Conservation (phyloP, 345 rosid species). For the Abelmoschus esculentus region DNA sequence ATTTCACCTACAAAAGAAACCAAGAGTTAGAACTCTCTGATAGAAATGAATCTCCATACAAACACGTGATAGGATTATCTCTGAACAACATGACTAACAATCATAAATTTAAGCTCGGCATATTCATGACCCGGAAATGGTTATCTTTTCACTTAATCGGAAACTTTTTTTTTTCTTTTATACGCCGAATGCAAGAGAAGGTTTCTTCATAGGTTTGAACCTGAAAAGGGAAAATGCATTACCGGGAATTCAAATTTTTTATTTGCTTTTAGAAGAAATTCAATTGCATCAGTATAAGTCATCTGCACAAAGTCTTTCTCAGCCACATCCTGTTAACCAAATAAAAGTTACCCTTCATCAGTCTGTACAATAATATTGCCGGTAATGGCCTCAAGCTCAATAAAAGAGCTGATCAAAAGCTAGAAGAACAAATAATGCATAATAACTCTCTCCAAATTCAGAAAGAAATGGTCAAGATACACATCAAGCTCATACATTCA, state of each 20-base stretch:
- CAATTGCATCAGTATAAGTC: slow-evolving; percentile 80
- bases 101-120: not conserved
- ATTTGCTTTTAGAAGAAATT: slow-evolving; percentile 71
- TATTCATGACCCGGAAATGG: not conserved
- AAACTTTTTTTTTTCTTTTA: not conserved
- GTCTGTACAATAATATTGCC: slow-evolving; percentile 1
- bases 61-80: not conserved
- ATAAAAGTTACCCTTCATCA: slow-evolving; percentile 11
- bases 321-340: slow-evolving; percentile 58
- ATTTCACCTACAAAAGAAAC: slow-evolving; percentile 50
- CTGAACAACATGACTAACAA: not conserved
- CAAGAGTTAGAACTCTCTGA: not conserved
- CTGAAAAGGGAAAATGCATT: slow-evolving; percentile 10
- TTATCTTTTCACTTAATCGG: not conserved
- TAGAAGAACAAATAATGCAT: not conserved
- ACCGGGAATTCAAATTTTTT: slow-evolving; percentile 91
- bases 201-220: not conserved
- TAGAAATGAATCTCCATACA: not conserved
- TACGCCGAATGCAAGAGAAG: not conserved
- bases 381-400: not conserved
- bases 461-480: slow-evolving; percentile 8
- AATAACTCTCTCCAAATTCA: not conserved
- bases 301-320: slow-evolving; percentile 87
- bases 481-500: slow-evolving; percentile 56
- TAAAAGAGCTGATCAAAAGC: not conserved